Base-by-base conservation (phyloP, 768 basidiomycete genomes). In the Lactifluus subvellereus region DNA sequence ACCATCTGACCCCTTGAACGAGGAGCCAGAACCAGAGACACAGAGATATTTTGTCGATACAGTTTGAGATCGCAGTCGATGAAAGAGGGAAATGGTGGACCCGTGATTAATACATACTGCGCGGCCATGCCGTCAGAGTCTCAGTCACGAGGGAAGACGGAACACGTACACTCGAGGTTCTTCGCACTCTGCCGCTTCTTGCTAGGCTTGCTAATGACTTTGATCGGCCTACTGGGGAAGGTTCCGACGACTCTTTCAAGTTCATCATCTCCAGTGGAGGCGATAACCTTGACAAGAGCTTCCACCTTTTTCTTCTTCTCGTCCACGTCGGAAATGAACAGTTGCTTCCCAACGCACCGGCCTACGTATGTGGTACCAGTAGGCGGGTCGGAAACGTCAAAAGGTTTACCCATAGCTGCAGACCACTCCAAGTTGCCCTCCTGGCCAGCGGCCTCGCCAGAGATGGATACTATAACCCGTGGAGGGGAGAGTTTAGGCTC, bases 151-250 rank as follows among this genome's bases (percentile, higher is more conserved):
- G 62, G 61, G 20, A 45, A 57, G 68, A 60, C 54, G 57, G 58
- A 42, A 64, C 49, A 57, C 94, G 78, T 72, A 95, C 94, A 77
- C 73, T 97, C 91, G 18, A 93, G 82, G 69, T 92, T 94, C 80
- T 96, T 96, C 51, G 89, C 91, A 71, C 88, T 92, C 74, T 93
- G 89, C 69, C 93, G 82, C 82, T 97, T 97, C 81, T 98, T 97
- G 78, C 91, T 93, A 4, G 96, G 96, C 74, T 98, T 98, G 77
- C 90, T 93, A 76, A 98, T 98, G 70, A 98, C 92, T 74, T 94
- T 95, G 80, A 98, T 98, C n/a, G 94, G 87, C 51, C 89, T 87
- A 67, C 91, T 92, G 49, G 91, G 88, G 77, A 98, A 98, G 20
- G 84, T 82, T 22, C 95, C 95, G 68, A 98, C 85, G 40, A 93